Evolutionary conservation across 441 rosid genomes (phyloP).

Genomic region (Theobroma grandiflorum): DNA sequence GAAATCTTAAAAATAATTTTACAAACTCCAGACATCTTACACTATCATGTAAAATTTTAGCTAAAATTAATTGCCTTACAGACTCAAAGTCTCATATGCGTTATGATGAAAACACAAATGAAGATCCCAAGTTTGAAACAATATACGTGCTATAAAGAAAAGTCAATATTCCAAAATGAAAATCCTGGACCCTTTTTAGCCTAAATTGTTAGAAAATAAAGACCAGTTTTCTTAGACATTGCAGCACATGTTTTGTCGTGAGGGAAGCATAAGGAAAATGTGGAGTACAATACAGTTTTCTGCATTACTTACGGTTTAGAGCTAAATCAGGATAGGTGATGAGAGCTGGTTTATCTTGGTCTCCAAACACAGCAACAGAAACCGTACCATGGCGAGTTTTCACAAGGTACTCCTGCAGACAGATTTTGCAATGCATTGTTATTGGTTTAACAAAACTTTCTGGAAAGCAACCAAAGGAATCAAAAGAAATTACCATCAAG

Average conservation of each 20-base stretch:
- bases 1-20: neutral
- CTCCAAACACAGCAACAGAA: slow-evolving; percentile 88
- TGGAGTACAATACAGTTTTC: neutral
- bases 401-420: slow-evolving; percentile 71
- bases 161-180: neutral
- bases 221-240: neutral
- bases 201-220: neutral
- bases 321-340: slow-evolving; percentile 95
- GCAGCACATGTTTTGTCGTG: neutral
- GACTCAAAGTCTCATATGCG: neutral
- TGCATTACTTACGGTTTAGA: slow-evolving; percentile 65
- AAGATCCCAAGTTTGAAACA: slow-evolving; percentile 10
- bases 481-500: neutral
- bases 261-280: neutral
- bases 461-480: slow-evolving; percentile 18
- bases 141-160: neutral
- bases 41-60: neutral
- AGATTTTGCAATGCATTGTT: slow-evolving; percentile 13
- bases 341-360: slow-evolving; percentile 93
- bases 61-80: neutral
- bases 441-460: neutral
- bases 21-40: neutral
- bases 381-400: slow-evolving; percentile 73
- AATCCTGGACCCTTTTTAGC: neutral
- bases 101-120: slow-evolving; percentile 4